Evolutionary conservation across 164 flowering plant species (phyloP), one percentile per base, ranked within the genome.

Genomic region (Akebia trifoliata): DNA sequence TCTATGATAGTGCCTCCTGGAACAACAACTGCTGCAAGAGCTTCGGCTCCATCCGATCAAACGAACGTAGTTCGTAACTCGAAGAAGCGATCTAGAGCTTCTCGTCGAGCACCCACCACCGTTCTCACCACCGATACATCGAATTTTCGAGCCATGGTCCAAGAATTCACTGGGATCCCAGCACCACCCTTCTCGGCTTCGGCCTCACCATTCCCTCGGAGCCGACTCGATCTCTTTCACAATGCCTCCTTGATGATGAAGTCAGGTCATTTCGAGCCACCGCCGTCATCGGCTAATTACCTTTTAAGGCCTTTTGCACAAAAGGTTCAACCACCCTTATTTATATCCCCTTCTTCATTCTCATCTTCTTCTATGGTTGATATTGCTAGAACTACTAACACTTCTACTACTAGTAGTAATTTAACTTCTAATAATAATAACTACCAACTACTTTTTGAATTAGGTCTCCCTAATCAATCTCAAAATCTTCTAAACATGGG

Each of bases 71-170:
- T n/a, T n/a, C 66, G 75, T 4, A 81, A 60, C 69, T 61, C 90
- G 2, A 82, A 77, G 74, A 86, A 86, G 71, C 60, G 87, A 40
- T 82, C 85, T 4, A 56, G 94, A 58, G 90, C 90, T 7, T 82
- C 94, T 3, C 57, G 90, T 49, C 55, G 87, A 2, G 87, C 94
- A 3, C 94, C 94, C 30, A 86, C 93, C 21, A 86, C 93, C 0
- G 85, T 86, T 43, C 82, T 86, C 37, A 78, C 87, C 52, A 86
- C 93, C 31, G 93, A 86, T 72, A 83, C 89, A 0, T 59, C 87
- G 3, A 86, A 86, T 59, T 86, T 86, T 57, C 61, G 93, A 34
- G 81, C 83, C 48, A 86, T 86, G 93, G 93, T 86, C 54, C 93
- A 86, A 35, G 89, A 86, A 46, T 86, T 79, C 71, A 86, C 93